Base-by-base conservation (phyloP, 2,329 filamentous ascomycete genomes). In the Beauveria brongniartii region DNA sequence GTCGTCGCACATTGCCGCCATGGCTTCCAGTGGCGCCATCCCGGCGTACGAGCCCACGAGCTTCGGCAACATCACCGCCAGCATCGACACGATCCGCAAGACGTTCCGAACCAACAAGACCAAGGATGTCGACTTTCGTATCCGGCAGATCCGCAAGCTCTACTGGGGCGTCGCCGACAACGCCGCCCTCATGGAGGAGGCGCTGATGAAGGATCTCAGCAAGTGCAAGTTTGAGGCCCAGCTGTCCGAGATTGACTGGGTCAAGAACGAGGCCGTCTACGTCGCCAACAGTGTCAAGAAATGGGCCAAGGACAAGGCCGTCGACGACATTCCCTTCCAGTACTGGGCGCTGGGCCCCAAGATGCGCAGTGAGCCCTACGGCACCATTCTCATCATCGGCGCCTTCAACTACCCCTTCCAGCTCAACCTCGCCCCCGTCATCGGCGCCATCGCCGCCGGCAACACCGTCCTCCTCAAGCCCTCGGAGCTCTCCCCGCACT, bases 341-440 rank as follows among this genome's bases (percentile, higher is more conserved):
- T 91, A 87, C 75, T 81, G 81, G 66, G 71, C 88, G 47, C 82
- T 96, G 76, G 86, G 80, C 61, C 89, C 92, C 43, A 87, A 82
- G 70, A 87, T 95, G 71, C 82, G 87, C 65, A 95, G 96, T 77
- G 93, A 97, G 70, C 94, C 94, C 1, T 74, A 97, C 61, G 94
- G 94, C 41, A 79, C 86, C 46, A 85, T 91, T 12, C 79, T 97
- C 67, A 85, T 97, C 69, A 95, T 97, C 70, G 91, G 92, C 61
- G 86, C 94, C 48, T 97, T 91, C 83, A 99, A 99, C 79, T 96
- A 92, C 73, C 94, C 94, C 56, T 79, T 96, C 72, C 87, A 92
- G 75, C 81, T 97, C 48, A 85, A 86, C 43, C 72, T 97, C 46
- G 82, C 84, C 1, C 92, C 93, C 2, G 74, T 96, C 63, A 83